A percentile compares a stretch with the other conserved stretches of the same genome.
Conservation (phyloP, 352 stramenopile genomes). For the Globisporangium abappressorium region DNA sequence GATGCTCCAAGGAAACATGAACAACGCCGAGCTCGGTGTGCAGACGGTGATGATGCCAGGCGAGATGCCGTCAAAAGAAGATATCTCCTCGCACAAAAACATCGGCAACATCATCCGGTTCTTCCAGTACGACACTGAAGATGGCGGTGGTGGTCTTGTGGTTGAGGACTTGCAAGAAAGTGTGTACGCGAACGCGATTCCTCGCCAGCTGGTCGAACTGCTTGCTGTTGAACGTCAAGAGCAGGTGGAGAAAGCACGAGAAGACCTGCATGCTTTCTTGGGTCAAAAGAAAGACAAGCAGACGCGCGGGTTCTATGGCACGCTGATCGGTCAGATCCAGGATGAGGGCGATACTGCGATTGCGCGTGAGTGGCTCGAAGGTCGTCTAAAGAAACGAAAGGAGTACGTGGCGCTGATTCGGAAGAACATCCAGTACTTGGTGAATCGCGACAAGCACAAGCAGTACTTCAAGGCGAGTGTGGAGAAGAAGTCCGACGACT, state of each 20-base stretch:
- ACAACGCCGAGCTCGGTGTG: constrained; percentile 82
- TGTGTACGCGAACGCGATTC: constrained; percentile 74
- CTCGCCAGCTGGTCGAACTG: constrained; percentile 76
- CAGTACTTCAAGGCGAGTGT: constrained; percentile 88
- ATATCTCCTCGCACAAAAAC: constrained; percentile 75
- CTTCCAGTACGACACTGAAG: constrained; percentile 86
- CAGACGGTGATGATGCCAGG: constrained; percentile 88
- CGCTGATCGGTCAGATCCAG: constrained; percentile 85
- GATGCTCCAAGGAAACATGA: constrained; percentile 65
- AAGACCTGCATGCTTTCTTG: constrained; percentile 78
- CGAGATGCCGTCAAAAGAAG: constrained; percentile 67
- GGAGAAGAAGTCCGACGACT: constrained; percentile 78
- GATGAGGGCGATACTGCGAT: constrained; percentile 78
- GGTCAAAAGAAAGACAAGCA: constrained; percentile 86
- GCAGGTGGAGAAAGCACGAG: constrained; percentile 70
- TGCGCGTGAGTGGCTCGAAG: constrained; percentile 78
- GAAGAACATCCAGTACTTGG: constrained; percentile 83
- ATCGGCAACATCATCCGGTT: constrained; percentile 89
- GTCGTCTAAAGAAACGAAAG: constrained; percentile 69
- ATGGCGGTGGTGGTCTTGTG: constrained; percentile 72
- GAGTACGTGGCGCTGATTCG: constrained; percentile 80
- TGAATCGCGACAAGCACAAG: constrained; percentile 88
- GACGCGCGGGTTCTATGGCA: constrained; percentile 81
- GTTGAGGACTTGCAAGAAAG: constrained; percentile 85
- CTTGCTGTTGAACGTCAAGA: constrained; percentile 77